Conservation (phyloP, 805 yeast species). For the Nematodospora valgi region DNA sequence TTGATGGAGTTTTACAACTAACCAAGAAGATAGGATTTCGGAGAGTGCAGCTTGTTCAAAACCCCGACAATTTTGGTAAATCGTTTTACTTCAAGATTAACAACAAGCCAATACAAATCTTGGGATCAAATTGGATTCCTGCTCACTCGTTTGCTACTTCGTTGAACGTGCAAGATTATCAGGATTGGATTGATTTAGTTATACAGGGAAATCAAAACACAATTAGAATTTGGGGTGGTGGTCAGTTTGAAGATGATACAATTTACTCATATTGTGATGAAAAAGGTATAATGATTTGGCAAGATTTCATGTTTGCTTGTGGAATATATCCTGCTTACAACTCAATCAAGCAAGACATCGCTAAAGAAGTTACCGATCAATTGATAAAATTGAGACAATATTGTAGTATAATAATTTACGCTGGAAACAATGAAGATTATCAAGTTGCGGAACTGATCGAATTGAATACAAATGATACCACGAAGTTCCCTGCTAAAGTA, state of each 20-base stretch:
- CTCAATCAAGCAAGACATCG: conserved; percentile 29
- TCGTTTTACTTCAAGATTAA: conserved; percentile 42
- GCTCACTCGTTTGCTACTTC: conserved; percentile 36
- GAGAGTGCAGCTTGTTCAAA: conserved; percentile 38
- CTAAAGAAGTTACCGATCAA: conserved; percentile 35
- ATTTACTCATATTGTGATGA: conserved; percentile 43
- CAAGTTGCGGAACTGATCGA: conserved; percentile 35
- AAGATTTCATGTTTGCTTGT: conserved; percentile 56
- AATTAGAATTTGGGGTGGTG: conserved; percentile 51
- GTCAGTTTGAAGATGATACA: conserved; percentile 38
- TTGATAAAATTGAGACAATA: conserved; percentile 37
- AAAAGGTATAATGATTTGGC: conserved; percentile 47
- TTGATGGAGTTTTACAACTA: conserved; percentile 8
- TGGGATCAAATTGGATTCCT: conserved; percentile 50
- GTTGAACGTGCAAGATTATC: conserved; percentile 31
- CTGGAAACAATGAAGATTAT: conserved; percentile 49
- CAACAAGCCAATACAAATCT: conserved; percentile 30
- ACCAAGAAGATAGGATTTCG: conserved; percentile 36
- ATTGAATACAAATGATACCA: conserved; percentile 8
- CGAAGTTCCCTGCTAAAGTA: conserved; percentile 39
- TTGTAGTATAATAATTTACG: conserved; percentile 33
- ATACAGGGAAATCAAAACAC: conserved; percentile 39
- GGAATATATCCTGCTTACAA: conserved; percentile 48
- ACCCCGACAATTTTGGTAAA: conserved; percentile 28
- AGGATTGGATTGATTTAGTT: conserved; percentile 29